phyloP scores from a whole-genome alignment of 768 basidiomycete genomes.

The Pleurotus cornucopiae region DNA sequence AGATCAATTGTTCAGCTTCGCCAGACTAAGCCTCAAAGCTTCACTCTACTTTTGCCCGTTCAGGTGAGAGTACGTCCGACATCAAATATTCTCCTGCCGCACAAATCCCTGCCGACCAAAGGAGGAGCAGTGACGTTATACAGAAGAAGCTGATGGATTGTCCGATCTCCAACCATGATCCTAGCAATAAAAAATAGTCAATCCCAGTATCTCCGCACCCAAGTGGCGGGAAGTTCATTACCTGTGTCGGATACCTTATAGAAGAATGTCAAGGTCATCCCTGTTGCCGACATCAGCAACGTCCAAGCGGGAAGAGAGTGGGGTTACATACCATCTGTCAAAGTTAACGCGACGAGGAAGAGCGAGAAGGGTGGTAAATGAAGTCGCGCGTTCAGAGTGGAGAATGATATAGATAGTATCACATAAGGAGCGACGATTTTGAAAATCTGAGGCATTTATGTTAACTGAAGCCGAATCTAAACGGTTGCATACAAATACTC shows the following conservation, averaged over 20 bases:
- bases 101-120: conserved; percentile 79
- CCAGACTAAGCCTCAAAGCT: not conserved
- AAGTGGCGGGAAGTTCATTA: conserved; percentile 16
- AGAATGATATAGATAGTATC: conserved; percentile 66
- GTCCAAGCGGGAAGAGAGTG: no score
- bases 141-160: conserved; percentile 87
- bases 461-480: no score
- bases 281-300: conserved; percentile 25
- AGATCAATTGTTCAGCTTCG: no score
- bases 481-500: conserved; percentile 9
- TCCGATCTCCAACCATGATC: conserved; percentile 88
- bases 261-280: conserved; percentile 83
- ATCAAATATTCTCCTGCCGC: conserved; percentile 70
- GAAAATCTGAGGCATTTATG: conserved; percentile 47
- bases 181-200: conserved; percentile 22
- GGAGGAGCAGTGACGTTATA: conserved; percentile 71
- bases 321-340: conserved; percentile 54
- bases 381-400: conserved; percentile 62
- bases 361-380: conserved; percentile 76
- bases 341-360: conserved; percentile 69
- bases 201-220: conserved; percentile 8
- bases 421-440: conserved; percentile 82
- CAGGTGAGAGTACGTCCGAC: conserved; percentile 26
- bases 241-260: conserved; percentile 79
- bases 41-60: conserved; percentile 1